A percentile compares a stretch with the other conserved stretches of the same genome.
Conservation (phyloP, 1,139 yeast species). For the Candida frijolesensis region DNA sequence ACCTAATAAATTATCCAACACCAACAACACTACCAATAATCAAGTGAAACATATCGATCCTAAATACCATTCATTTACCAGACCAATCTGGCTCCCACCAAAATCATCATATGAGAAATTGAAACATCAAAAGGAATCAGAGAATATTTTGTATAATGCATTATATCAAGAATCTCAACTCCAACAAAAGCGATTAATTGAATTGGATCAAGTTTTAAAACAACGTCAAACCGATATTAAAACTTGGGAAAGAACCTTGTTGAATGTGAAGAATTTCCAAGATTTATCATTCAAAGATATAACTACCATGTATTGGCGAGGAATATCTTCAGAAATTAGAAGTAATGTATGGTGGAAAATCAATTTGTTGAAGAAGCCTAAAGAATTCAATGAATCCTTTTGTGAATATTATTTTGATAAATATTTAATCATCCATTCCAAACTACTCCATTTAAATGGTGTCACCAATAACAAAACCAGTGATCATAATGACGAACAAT, state of each 20-base stretch:
- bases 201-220: slow-evolving; percentile 27
- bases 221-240: slow-evolving; percentile 35
- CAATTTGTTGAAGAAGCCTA: slow-evolving; percentile 37
- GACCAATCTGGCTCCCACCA: slow-evolving; percentile 73
- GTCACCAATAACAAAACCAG: background rate
- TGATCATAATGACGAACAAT: background rate
- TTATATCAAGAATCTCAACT: slow-evolving; percentile 40
- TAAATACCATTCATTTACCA: slow-evolving; percentile 47
- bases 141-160: slow-evolving; percentile 51
- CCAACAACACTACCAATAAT: background rate
- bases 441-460: slow-evolving; percentile 4
- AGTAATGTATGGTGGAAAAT: slow-evolving; percentile 53
- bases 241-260: slow-evolving; percentile 42
- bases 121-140: slow-evolving; percentile 59
- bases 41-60: slow-evolving; percentile 9
- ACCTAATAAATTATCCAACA: background rate
- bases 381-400: slow-evolving; percentile 19
- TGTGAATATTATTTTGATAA: slow-evolving; percentile 23
- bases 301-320: slow-evolving; percentile 60
- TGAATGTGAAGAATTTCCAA: slow-evolving; percentile 22
- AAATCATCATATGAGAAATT: slow-evolving; percentile 55
- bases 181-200: slow-evolving; percentile 29
- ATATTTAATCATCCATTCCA: slow-evolving; percentile 13
- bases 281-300: slow-evolving; percentile 25
- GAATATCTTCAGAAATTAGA: slow-evolving; percentile 54